These are phyloP conservation scores for Phytopythium oedochilum DNA, from an alignment of 352 stramenopile species.

Conservation along the genomic window DNA sequence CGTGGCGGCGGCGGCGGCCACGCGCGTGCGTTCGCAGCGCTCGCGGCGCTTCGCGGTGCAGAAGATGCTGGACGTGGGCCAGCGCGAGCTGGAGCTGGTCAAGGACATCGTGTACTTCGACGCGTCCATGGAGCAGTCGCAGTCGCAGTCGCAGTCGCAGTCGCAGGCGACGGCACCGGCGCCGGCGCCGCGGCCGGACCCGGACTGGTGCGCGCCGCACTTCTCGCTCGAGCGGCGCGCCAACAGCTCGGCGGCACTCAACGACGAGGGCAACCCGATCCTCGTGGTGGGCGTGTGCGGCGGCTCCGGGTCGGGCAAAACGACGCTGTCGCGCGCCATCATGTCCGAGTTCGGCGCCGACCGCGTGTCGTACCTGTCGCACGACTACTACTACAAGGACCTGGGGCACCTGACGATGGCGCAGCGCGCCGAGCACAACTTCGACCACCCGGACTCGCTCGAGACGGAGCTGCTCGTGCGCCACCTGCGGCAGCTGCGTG, in stretches of 20 bases:
- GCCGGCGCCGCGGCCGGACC: neutral
- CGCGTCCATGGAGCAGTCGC: conserved; percentile 42
- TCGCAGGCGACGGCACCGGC: neutral
- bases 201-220: conserved; percentile 4
- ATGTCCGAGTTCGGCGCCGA: conserved; percentile 84
- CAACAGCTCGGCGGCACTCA: conserved; percentile 18
- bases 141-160: conserved; percentile 13
- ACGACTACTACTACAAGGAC: conserved; percentile 98
- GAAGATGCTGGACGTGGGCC: conserved; percentile 36
- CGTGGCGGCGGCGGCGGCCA: conserved; percentile 36
- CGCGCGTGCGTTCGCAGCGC: conserved; percentile 40
- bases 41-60: conserved; percentile 34
- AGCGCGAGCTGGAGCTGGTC: conserved; percentile 71
- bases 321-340: conserved; percentile 87
- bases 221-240: conserved; percentile 40
- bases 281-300: conserved; percentile 91
- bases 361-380: conserved; percentile 92
- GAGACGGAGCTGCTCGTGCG: conserved; percentile 93
- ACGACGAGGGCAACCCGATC: conserved; percentile 63
- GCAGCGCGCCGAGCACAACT: conserved; percentile 92
- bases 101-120: conserved; percentile 86
- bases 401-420: conserved; percentile 84
- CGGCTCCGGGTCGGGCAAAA: conserved; percentile 90
- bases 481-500: conserved; percentile 86
- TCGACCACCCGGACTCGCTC: conserved; percentile 96